Conservation (phyloP, 2,329 filamentous ascomycete genomes). For the Aspergillus versicolor region DNA sequence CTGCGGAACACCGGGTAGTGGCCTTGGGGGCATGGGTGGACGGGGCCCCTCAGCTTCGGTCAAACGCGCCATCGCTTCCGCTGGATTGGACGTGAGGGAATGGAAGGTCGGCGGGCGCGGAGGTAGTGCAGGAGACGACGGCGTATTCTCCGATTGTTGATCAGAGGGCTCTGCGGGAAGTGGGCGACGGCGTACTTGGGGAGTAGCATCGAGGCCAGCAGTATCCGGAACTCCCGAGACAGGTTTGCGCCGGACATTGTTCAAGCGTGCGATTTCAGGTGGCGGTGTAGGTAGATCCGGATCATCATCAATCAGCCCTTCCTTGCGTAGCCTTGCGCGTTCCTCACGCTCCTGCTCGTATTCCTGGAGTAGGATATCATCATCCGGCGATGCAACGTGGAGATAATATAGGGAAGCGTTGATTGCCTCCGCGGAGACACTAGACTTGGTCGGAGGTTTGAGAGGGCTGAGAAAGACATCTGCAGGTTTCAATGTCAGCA, state of each 20-base stretch:
- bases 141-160: constrained; percentile 16
- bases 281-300: constrained; percentile 20
- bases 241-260: constrained; percentile 41
- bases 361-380: constrained; percentile 46
- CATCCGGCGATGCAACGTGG: constrained; percentile 69
- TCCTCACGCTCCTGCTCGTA: constrained; percentile 38
- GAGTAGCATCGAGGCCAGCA: constrained; percentile 14
- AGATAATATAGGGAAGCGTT: constrained; percentile 87
- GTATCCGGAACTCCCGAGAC: constrained; percentile 24
- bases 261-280: constrained; percentile 34
- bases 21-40: constrained; percentile 16
- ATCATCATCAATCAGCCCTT: constrained; percentile 24
- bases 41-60: background rate
- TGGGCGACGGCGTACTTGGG: constrained; percentile 19
- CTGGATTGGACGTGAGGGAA: background rate
- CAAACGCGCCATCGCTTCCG: constrained; percentile 1
- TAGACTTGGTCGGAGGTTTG: constrained; percentile 78
- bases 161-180: constrained; percentile 16
- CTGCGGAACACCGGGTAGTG: constrained; percentile 29
- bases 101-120: constrained; percentile 14
- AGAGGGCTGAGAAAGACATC: constrained; percentile 90
- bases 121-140: constrained; percentile 16
- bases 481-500: constrained; percentile 37
- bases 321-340: constrained; percentile 24
- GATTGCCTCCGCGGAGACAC: constrained; percentile 84